Conservation (phyloP, 192 early-diverging fungal genomes). For the Funneliformis geosporum region DNA sequence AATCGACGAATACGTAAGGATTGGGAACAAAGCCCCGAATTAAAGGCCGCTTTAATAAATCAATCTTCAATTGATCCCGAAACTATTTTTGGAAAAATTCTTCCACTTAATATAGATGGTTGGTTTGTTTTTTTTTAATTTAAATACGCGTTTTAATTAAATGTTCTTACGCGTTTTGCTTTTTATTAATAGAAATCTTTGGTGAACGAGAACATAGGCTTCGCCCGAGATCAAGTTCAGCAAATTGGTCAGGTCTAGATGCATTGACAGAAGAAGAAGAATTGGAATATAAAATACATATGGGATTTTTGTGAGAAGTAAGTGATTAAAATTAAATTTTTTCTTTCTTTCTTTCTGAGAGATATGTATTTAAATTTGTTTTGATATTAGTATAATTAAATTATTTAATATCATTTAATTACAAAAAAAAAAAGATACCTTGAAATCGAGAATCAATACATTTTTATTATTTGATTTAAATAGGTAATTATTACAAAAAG, state of each 20-base stretch:
- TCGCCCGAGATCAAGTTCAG: conserved; percentile 16
- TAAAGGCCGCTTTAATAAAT: not conserved
- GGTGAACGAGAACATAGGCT: not conserved
- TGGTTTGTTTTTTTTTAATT: not conserved
- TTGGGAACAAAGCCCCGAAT: conserved; percentile 2
- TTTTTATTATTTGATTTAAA: too few species aligned
- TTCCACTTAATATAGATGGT: conserved; percentile 10
- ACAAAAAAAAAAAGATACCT: not conserved
- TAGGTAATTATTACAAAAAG: too few species aligned
- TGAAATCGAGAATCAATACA: not conserved
- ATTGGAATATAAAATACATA: conserved; percentile 22
- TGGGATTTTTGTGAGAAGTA: conserved; percentile 11
- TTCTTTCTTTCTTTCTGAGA: too few species aligned
- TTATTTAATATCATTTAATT: not conserved
- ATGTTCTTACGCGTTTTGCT: not conserved
- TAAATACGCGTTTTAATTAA: not conserved
- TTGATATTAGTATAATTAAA: not conserved
- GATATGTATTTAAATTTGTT: not conserved
- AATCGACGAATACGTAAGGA: conserved; percentile 42
- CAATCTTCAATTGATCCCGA: conserved; percentile 26
- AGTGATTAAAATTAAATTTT: too few species aligned
- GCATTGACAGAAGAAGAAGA: conserved; percentile 20
- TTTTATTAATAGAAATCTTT: conserved; percentile 7
- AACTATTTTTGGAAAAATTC: conserved; percentile 18
- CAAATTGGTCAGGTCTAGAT: conserved; percentile 18